These are phyloP conservation scores for Lactarius pseudohatsudake DNA, from an alignment of 768 basidiomycete genomes.

Conservation along the genomic window DNA sequence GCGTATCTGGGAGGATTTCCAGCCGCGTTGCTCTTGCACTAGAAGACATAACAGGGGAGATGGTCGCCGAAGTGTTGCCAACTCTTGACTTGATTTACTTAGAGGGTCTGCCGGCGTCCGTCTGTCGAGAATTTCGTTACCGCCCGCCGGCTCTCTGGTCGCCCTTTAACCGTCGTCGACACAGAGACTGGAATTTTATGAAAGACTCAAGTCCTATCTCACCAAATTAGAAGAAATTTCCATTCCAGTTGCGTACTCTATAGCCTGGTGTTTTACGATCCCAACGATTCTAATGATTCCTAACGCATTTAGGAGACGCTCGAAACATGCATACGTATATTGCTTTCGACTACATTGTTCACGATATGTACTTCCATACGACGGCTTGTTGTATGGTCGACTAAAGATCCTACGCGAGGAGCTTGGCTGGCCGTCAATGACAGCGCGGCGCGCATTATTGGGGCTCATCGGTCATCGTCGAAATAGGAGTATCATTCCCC, in stretches of 20 bases:
- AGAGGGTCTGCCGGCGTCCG: background rate
- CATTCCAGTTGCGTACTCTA: background rate
- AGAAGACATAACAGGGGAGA: background rate
- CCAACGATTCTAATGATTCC: background rate
- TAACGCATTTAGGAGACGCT: background rate
- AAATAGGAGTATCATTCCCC: too few relatives aligned
- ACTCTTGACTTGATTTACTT: background rate
- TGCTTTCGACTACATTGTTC: too few relatives aligned
- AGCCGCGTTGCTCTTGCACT: background rate
- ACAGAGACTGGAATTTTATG: too few relatives aligned
- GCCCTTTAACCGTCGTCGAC: too few relatives aligned
- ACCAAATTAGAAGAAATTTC: background rate
- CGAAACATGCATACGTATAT: too few relatives aligned
- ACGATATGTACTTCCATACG: too few relatives aligned
- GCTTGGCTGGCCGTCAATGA: background rate
- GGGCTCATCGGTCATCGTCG: too few relatives aligned
- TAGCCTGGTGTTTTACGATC: background rate
- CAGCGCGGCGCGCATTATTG: background rate
- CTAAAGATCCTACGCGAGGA: background rate
- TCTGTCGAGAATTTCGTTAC: background rate
- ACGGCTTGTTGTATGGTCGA: too few relatives aligned
- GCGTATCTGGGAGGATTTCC: background rate
- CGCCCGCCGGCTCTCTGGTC: too few relatives aligned
- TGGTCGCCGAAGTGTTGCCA: background rate
- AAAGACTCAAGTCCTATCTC: too few relatives aligned